Evolutionary conservation across 2,329 filamentous ascomycete genomes (phyloP), one percentile per base, ranked within the genome.

Genomic region (Cercospora janseana): DNA sequence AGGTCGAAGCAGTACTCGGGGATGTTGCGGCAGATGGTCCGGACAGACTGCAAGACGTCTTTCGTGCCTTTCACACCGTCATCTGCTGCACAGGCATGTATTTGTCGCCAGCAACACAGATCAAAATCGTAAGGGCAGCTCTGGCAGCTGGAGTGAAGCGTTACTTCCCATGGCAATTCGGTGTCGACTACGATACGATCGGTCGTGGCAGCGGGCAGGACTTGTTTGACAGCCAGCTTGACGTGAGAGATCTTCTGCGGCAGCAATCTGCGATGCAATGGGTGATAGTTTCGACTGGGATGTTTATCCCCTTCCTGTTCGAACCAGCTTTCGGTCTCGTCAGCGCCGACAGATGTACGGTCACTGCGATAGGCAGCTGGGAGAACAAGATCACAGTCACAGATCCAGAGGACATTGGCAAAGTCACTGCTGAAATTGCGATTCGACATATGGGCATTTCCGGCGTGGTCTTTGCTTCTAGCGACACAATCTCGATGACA

Each of bases 81-180:
- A 75, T 88, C 42, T 76, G 75, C 34, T 84, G 80, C 59, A 78
- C 75, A 1, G 85, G 85, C 20, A 85, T 86, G 66, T 73, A 74
- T 0, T 69, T 79, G 0, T 75, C 78, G 0, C 47, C 74, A 0
- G 80, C 78, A 1, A 80, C 76, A 0, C 79, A 87, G 61, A 55
- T 73, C 1, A 85, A 84, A 58, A 69, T 87, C 13, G 68, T 78
- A 0, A 61, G 71, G 8, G 82, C 83, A 0, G 78, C 76, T 0
- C 66, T 87, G 0, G 64, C 67, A 8, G 81, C 78, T 0, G 66
- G 70, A 0, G 74, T 77, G 0, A 57, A 67, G 10, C 70, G 78
- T 0, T 88, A 77, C 61, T 75, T 88, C 13, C 85, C 85, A 0
- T 88, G 85, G 85, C 85, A 88, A 65, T 88, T 83, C 63, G 85